Conservation (phyloP, 257 asterid species). For the Scutellaria minor region DNA sequence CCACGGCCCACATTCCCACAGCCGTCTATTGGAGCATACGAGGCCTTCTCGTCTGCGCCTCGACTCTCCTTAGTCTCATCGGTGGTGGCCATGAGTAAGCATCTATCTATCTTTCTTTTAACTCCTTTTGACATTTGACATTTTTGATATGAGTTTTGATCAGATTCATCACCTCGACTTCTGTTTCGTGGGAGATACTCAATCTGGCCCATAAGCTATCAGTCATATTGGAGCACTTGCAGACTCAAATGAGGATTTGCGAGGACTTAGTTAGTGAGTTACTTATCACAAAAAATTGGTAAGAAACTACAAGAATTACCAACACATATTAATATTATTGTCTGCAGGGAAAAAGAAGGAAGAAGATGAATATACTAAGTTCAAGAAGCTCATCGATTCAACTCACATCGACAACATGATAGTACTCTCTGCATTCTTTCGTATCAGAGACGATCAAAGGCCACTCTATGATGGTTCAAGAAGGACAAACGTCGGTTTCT, state of each 20-base stretch:
- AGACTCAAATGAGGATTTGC: constrained; percentile 40
- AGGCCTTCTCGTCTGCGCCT: constrained; percentile 64
- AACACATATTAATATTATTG: neutral
- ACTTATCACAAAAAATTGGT: too few relatives aligned
- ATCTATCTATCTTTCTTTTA: neutral
- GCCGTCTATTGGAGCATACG: constrained; percentile 77
- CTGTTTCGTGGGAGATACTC: constrained; percentile 65
- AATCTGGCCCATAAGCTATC: constrained; percentile 67
- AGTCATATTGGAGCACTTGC: constrained; percentile 57
- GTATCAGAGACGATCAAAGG: constrained; percentile 44
- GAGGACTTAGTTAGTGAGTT: constrained; percentile 47
- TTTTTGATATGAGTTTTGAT: constrained; percentile 2
- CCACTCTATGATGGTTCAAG: constrained; percentile 55
- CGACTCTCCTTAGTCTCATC: constrained; percentile 61
- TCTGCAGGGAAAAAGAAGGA: constrained; percentile 43
- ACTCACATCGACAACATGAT: constrained; percentile 62
- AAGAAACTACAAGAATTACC: neutral
- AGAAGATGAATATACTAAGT: constrained; percentile 42
- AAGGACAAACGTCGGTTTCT: constrained; percentile 39
- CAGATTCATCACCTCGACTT: constrained; percentile 53
- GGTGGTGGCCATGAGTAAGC: constrained; percentile 81
- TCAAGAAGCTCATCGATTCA: constrained; percentile 47
- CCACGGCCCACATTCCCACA: constrained; percentile 52
- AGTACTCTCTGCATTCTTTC: constrained; percentile 52
- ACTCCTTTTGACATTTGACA: neutral